Base-by-base conservation (phyloP, 805 yeast genomes). In the Blastobotrys americana region DNA sequence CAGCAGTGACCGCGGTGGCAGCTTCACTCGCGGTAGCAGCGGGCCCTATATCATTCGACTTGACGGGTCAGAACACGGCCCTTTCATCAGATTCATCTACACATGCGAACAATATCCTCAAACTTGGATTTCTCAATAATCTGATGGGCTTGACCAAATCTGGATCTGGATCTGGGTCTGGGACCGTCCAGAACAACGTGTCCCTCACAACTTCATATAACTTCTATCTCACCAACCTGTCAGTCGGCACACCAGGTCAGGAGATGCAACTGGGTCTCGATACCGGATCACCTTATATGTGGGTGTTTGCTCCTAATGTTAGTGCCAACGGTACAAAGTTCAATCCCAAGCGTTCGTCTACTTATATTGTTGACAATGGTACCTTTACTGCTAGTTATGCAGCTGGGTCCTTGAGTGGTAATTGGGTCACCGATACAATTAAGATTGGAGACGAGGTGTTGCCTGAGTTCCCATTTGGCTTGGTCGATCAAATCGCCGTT, bases 281-380 rank as follows among this genome's bases (percentile, higher is more conserved):
- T 52, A 71, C 77, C 3, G 78, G 77, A 2, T 71, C 76, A 5
- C 69, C 76, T 0, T 74, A 71, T 46, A 54, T 73, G 31, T 73
- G 77, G 77, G 67, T 72, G 3, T 67, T 64, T 54, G 65, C 68
- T 33, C 59, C 66, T 15, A 47, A 60, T 19, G 54, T 55, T 15
- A 46, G 63, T 6, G 60, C 44, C 49, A 47, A 58, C 43, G 58
- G 65, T 3, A 44, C 59, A 4, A 47, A 39, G 48, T 63, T 57
- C 49, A 39, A 38, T 46, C 61, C 60, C 17, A 47, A 53, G 37
- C 34, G 48, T 21, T 56, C 62, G 15, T n/a, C 46, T 15, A 42
- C 63, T 2, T 73, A 65, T 58, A 49, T 58, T 10, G 43, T 50
- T 23, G 66, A 65, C 46, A 45, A 53, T 44, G 51, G 69, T 3